These are phyloP conservation scores for Botrytis sinoallii DNA, from an alignment of 2,329 filamentous ascomycete species.

Conservation along the genomic window DNA sequence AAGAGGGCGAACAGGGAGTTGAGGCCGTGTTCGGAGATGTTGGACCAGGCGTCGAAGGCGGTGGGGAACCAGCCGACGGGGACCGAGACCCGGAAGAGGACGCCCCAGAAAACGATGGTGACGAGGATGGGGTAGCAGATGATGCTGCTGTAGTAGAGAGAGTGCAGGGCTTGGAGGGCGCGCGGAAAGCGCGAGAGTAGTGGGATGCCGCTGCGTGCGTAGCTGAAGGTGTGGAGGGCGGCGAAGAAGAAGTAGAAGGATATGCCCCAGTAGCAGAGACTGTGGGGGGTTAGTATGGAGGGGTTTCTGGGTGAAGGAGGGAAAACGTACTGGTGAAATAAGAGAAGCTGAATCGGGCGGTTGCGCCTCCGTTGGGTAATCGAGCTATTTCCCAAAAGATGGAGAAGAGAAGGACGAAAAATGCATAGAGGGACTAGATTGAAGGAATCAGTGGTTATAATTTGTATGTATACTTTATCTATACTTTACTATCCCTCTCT, in stretches of 20 bases:
- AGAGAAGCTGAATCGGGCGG: constrained; percentile 55
- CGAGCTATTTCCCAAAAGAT: constrained; percentile 64
- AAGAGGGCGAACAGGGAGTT: constrained; percentile 73
- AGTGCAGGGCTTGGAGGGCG: constrained; percentile 61
- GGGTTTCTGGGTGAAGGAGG: not conserved
- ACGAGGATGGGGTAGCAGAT: constrained; percentile 66
- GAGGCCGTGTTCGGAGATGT: constrained; percentile 70
- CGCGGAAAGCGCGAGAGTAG: constrained; percentile 60
- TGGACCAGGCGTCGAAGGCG: constrained; percentile 58
- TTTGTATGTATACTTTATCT: not conserved
- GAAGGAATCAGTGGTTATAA: not conserved
- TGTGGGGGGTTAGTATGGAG: constrained; percentile 14
- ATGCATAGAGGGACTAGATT: constrained; percentile 60
- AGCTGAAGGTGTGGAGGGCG: constrained; percentile 65
- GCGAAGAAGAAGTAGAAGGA: constrained; percentile 73
- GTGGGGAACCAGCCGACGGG: constrained; percentile 39
- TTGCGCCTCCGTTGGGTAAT: constrained; percentile 23
- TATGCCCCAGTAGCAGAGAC: constrained; percentile 71
- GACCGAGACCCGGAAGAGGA: constrained; percentile 51
- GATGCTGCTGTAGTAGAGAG: constrained; percentile 60
- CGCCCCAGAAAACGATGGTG: constrained; percentile 66
- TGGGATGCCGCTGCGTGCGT: constrained; percentile 54
- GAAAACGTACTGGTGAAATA: constrained; percentile 66
- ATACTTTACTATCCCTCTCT: not conserved
- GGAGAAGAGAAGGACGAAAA: constrained; percentile 65